Evolutionary conservation across 2,329 filamentous ascomycete species (phyloP).

Genomic region (Neonectria faginata): DNA sequence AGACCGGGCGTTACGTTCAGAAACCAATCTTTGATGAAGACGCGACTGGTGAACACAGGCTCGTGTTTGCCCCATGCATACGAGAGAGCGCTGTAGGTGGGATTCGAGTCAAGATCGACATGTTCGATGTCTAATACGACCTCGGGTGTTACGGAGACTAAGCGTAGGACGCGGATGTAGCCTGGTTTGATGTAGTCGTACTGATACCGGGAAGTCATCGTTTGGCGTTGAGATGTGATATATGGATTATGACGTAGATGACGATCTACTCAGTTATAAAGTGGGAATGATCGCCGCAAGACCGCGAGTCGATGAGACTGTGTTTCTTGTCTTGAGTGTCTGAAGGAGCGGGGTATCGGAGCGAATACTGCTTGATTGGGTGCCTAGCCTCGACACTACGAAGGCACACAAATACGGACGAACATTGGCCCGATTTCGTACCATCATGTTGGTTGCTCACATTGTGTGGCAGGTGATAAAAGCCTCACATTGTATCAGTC

Average conservation of each 20-base stretch:
- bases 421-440: background rate
- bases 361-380: background rate
- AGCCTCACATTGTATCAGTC: background rate
- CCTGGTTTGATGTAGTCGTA: slow-evolving; percentile 18
- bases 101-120: slow-evolving; percentile 12
- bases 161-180: slow-evolving; percentile 17
- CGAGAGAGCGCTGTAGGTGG: slow-evolving; percentile 21
- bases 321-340: too few species aligned
- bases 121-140: slow-evolving; percentile 13
- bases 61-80: slow-evolving; percentile 27
- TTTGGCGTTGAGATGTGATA: background rate
- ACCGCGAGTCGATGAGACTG: too few species aligned
- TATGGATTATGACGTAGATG: background rate
- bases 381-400: background rate
- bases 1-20: slow-evolving; percentile 19
- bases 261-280: too few species aligned
- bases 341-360: background rate
- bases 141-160: slow-evolving; percentile 16
- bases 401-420: background rate
- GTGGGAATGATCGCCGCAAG: too few species aligned
- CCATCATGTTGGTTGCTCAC: background rate
- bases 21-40: slow-evolving; percentile 4
- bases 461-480: background rate
- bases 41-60: slow-evolving; percentile 3
- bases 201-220: slow-evolving; percentile 8